phyloP scores from a whole-genome alignment of 2,329 filamentous ascomycete genomes.

The Hysterium pulicare region DNA sequence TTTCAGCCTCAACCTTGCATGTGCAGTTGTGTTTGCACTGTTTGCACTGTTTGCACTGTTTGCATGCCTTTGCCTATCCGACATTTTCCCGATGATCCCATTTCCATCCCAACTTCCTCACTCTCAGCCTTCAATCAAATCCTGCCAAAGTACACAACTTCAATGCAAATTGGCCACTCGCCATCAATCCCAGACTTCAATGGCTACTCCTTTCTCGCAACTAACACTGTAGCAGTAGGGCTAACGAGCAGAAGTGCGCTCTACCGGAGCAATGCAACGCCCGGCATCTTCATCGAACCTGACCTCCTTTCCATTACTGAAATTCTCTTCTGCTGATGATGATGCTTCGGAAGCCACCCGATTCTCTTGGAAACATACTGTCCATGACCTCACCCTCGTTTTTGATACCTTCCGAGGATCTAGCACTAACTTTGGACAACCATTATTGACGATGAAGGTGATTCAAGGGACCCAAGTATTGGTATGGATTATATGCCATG shows the following conservation, averaged over 20 bases:
- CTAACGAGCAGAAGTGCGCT: too few relatives aligned
- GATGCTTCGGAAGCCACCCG: constrained; percentile 20
- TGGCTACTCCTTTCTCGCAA: too few relatives aligned
- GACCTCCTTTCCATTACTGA: constrained; percentile 27
- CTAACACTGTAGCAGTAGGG: too few relatives aligned
- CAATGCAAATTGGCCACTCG: too few relatives aligned
- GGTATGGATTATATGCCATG: constrained; percentile 31
- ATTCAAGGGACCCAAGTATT: constrained; percentile 40
- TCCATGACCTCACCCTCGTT: constrained; percentile 27
- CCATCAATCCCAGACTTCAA: too few relatives aligned
- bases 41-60: too few relatives aligned
- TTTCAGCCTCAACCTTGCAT: background rate
- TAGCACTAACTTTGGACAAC: constrained; percentile 6
- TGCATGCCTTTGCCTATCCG: too few relatives aligned
- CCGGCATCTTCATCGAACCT: too few relatives aligned
- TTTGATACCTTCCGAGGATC: constrained; percentile 29
- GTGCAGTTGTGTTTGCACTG: too few relatives aligned
- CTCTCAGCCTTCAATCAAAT: background rate
- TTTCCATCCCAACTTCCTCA: background rate
- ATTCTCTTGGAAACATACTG: constrained; percentile 36
- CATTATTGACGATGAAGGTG: constrained; percentile 37
- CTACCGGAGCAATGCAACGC: background rate
- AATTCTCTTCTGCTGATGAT: constrained; percentile 33
- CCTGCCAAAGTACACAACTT: background rate
- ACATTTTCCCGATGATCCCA: too few relatives aligned